Evolutionary conservation across 2,329 filamentous ascomycete species (phyloP).

Genomic region (Exophiala phaeomuriformis): DNA sequence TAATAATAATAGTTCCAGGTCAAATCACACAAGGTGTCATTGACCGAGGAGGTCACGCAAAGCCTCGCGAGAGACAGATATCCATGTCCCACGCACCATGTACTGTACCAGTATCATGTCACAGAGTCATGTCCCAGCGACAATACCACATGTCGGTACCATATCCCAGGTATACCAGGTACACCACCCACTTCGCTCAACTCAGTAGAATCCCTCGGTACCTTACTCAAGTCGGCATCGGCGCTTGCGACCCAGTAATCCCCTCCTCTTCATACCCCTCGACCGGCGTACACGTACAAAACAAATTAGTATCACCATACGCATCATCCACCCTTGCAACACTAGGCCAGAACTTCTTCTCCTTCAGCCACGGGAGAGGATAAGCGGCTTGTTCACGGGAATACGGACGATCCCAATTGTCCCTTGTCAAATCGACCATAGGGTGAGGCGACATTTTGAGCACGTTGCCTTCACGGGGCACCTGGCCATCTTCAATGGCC

Average conservation of each 20-base stretch:
- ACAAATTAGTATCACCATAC: conserved; percentile 85
- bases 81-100: too few relatives aligned
- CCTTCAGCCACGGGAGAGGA: conserved; percentile 68
- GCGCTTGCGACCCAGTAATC: conserved; percentile 16
- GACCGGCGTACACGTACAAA: conserved; percentile 88
- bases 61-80: too few relatives aligned
- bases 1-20: too few relatives aligned
- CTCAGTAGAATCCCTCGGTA: background rate
- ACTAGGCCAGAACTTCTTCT: conserved; percentile 97
- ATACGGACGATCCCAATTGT: conserved; percentile 78
- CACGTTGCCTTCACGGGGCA: conserved; percentile 69
- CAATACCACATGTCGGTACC: too few relatives aligned
- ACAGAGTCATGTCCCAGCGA: too few relatives aligned
- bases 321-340: conserved; percentile 85
- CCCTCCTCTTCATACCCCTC: conserved; percentile 41
- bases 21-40: too few relatives aligned
- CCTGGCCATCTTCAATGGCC: conserved; percentile 70
- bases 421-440: conserved; percentile 66
- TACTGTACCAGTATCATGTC: too few relatives aligned
- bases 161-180: too few relatives aligned
- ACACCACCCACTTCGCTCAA: too few relatives aligned
- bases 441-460: conserved; percentile 86
- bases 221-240: conserved; percentile 17
- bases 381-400: conserved; percentile 77
- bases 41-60: too few relatives aligned